Conservation (phyloP, 2,329 filamentous ascomycete species). For the Diaporthe sp. region DNA sequence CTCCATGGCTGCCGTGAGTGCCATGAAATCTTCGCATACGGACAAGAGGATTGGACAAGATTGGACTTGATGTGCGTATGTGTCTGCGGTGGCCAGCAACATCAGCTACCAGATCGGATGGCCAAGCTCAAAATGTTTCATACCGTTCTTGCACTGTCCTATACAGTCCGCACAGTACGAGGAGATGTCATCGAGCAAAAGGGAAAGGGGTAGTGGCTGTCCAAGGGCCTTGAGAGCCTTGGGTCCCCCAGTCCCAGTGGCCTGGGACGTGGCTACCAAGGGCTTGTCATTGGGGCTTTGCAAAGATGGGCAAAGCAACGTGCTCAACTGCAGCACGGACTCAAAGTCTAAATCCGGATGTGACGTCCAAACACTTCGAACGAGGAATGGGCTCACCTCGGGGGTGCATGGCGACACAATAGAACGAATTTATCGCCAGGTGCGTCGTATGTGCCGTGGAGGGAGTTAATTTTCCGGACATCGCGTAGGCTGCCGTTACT, state of each 20-base stretch:
- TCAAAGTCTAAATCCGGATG: constrained; percentile 21
- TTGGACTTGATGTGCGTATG: constrained; percentile 36
- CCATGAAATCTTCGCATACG: constrained; percentile 33
- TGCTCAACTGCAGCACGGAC: constrained; percentile 11
- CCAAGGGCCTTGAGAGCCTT: neutral
- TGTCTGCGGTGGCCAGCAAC: constrained; percentile 35
- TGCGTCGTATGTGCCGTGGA: constrained; percentile 39
- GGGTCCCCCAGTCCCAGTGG: constrained; percentile 3
- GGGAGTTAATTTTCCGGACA: constrained; percentile 58
- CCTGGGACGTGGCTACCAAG: neutral
- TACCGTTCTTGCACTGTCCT: constrained; percentile 15
- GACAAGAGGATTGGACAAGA: constrained; percentile 11
- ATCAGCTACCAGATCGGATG: constrained; percentile 26
- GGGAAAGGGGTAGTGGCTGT: neutral
- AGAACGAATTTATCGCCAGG: constrained; percentile 29
- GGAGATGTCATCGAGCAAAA: neutral
- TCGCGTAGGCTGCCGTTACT: constrained; percentile 49
- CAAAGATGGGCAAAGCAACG: neutral
- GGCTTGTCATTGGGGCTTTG: constrained; percentile 7
- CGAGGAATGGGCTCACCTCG: constrained; percentile 36
- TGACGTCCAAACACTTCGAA: constrained; percentile 15
- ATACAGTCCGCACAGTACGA: constrained; percentile 20
- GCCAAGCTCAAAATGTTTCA: neutral
- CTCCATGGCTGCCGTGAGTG: constrained; percentile 37
- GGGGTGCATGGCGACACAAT: constrained; percentile 38